Evolutionary conservation across 768 basidiomycete genomes (phyloP).

Genomic region (Lentinula sp.): DNA sequence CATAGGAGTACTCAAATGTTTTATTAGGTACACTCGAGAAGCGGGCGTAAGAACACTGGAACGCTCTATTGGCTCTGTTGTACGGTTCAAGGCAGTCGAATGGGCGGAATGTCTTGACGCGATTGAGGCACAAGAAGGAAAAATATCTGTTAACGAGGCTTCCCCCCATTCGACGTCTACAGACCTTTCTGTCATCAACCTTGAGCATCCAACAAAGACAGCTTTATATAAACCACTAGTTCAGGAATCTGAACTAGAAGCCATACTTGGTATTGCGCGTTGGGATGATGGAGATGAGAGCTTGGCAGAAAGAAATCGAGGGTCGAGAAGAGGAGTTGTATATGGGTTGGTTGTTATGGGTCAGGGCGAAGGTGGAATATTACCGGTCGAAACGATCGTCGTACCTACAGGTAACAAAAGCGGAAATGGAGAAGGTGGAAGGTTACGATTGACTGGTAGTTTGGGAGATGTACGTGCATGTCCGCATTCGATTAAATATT

Average conservation of each 20-base stretch:
- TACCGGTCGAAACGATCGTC: slow-evolving; percentile 79
- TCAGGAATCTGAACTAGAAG: slow-evolving; percentile 68
- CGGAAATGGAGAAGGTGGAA: slow-evolving; percentile 61
- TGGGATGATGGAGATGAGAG: slow-evolving; percentile 72
- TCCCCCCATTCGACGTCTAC: slow-evolving; percentile 2
- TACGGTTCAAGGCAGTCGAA: slow-evolving; percentile 88
- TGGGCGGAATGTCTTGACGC: slow-evolving; percentile 66
- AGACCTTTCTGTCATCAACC: slow-evolving; percentile 15
- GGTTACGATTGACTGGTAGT: slow-evolving; percentile 74
- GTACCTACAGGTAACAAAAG: slow-evolving; percentile 37
- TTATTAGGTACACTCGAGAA: slow-evolving; percentile 65
- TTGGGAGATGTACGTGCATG: slow-evolving; percentile 59
- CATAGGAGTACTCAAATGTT: neutral
- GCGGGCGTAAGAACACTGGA: slow-evolving; percentile 92
- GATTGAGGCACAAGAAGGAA: slow-evolving; percentile 18
- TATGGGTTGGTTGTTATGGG: slow-evolving; percentile 88
- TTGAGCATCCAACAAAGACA: slow-evolving; percentile 16
- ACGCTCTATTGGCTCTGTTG: slow-evolving; percentile 81
- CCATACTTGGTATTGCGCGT: slow-evolving; percentile 73
- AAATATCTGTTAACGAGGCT: slow-evolving; percentile 4
- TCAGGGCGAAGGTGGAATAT: slow-evolving; percentile 77
- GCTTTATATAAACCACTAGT: slow-evolving; percentile 53
- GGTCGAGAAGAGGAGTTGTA: slow-evolving; percentile 65
- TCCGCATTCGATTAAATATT: neutral
- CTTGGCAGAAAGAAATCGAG: slow-evolving; percentile 44